These are phyloP conservation scores for Mimosa pudica DNA, from an alignment of 306 rosid genomes.

Conservation along the genomic window DNA sequence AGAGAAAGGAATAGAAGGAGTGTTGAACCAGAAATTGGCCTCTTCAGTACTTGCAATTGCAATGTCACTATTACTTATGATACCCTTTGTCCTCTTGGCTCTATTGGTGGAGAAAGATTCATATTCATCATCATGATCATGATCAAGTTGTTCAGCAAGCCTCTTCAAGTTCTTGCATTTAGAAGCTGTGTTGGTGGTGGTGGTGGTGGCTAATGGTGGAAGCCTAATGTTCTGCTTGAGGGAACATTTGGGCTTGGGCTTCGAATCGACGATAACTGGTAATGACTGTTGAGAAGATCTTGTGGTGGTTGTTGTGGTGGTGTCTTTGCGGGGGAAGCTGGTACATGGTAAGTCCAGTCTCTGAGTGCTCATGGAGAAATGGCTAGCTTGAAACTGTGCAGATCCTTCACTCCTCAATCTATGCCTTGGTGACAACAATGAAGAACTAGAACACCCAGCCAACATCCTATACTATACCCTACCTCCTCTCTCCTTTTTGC, in stretches of 20 bases:
- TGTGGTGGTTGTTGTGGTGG: not conserved
- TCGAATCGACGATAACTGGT: constrained; percentile 35
- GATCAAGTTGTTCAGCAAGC: constrained; percentile 54
- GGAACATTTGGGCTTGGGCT: constrained; percentile 50
- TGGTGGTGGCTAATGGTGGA: constrained; percentile 66
- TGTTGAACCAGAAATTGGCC: constrained; percentile 67
- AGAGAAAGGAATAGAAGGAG: constrained; percentile 56
- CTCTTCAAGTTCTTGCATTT: constrained; percentile 74
- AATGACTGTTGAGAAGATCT: too few species aligned
- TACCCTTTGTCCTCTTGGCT: constrained; percentile 77
- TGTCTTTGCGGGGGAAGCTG: constrained; percentile 70
- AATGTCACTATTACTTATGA: constrained; percentile 31
- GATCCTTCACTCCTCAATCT: constrained; percentile 95
- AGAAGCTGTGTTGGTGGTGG: too few species aligned
- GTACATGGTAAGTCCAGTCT: constrained; percentile 87
- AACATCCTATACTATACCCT: constrained; percentile 62
- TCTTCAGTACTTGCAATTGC: constrained; percentile 24
- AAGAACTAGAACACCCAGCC: constrained; percentile 99
- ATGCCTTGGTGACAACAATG: constrained; percentile 98
- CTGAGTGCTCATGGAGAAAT: constrained; percentile 96
- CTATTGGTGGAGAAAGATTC: constrained; percentile 49
- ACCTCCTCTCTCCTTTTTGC: constrained; percentile 40
- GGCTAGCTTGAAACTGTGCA: constrained; percentile 89
- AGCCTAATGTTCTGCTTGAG: constrained; percentile 82
- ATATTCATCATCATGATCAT: constrained; percentile 14